Percentiles rank a stretch among this genome's conserved stretches.
Conservation (phyloP, 1,284 basidiomycete species). For the Takashimella koratensis region DNA sequence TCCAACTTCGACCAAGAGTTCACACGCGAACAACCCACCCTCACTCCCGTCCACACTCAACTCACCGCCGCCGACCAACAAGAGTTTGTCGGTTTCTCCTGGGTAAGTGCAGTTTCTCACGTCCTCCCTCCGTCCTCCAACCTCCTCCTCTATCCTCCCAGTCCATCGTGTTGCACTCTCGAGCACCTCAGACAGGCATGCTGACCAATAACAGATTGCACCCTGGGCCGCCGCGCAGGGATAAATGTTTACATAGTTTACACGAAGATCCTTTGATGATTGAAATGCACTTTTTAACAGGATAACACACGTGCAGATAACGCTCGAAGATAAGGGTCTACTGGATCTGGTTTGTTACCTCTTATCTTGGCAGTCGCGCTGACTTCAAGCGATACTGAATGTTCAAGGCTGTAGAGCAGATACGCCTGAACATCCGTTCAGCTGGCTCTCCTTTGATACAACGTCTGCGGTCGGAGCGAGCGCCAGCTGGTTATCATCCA, state of each 20-base stretch:
- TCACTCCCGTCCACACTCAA: slow-evolving; percentile 96
- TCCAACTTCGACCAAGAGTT: slow-evolving; percentile 93
- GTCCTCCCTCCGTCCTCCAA: background rate
- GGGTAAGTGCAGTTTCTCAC: slow-evolving; percentile 44
- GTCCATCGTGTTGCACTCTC: background rate
- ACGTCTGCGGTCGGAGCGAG: no score
- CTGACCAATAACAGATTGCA: slow-evolving; percentile 22
- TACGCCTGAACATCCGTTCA: no score
- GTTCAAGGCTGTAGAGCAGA: no score
- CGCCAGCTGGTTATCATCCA: no score
- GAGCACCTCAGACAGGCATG: no score
- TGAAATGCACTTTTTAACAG: no score
- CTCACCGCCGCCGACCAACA: slow-evolving; percentile 87
- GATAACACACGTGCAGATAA: no score
- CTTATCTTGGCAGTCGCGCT: no score
- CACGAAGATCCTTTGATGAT: background rate
- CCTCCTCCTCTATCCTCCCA: background rate
- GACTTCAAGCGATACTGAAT: no score
- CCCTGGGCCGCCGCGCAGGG: slow-evolving; percentile 28
- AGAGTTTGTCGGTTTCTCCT: slow-evolving; percentile 95
- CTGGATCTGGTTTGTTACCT: no score
- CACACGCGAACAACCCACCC: slow-evolving; percentile 90
- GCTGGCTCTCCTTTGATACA: no score
- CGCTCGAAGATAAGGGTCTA: no score
- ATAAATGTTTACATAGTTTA: background rate